phyloP scores from a whole-genome alignment of 345 rosid species.

The Alliaria petiolata region DNA sequence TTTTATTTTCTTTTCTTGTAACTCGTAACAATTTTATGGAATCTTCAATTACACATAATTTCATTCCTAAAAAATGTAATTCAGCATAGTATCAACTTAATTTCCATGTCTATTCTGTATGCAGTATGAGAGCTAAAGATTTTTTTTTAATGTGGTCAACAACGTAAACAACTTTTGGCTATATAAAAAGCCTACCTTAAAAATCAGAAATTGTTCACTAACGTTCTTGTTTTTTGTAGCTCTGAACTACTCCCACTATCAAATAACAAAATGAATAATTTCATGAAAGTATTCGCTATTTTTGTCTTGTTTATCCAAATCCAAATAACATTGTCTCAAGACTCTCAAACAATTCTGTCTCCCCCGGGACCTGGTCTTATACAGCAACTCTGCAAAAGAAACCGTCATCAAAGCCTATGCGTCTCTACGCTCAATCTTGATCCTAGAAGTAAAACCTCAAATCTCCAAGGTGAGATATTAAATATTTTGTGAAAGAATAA shows the following conservation, averaged over 20 bases:
- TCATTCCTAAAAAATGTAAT: no score
- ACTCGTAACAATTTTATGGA: no score
- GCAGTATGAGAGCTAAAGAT: neutral
- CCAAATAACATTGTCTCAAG: conserved; percentile 1
- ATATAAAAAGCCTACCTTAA: neutral
- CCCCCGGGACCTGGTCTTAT: neutral
- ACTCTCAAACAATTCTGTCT: neutral
- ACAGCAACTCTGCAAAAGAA: conserved; percentile 19
- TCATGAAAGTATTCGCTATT: conserved; percentile 2
- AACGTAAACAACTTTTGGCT: neutral
- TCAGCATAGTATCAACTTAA: no score
- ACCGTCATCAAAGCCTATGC: conserved; percentile 19
- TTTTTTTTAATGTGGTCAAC: neutral
- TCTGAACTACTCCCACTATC: neutral
- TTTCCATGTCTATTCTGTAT: no score
- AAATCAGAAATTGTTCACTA: neutral
- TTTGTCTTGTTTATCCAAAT: conserved; percentile 13
- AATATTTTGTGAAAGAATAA: neutral
- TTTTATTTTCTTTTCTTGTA: no score
- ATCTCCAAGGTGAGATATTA: conserved; percentile 22
- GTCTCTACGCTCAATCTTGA: conserved; percentile 15
- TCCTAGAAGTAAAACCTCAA: conserved; percentile 16
- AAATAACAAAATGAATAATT: conserved; percentile 11
- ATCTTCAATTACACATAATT: no score
- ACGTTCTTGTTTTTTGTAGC: neutral